Base-by-base conservation (phyloP, 306 rosid species). In the Begonia masoniana region DNA sequence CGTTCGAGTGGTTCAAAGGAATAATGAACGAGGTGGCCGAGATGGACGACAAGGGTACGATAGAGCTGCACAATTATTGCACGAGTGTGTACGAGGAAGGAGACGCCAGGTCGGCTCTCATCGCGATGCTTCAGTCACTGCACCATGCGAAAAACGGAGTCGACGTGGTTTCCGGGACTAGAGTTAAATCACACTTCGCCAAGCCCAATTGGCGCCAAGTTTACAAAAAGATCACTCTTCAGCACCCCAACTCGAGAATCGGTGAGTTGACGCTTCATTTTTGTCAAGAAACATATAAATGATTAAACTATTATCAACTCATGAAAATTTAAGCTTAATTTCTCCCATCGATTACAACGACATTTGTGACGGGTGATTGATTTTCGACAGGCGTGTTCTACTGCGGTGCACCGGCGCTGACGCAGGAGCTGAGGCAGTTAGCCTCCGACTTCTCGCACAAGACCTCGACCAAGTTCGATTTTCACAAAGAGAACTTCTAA, bases 31-130 rank as follows among this genome's bases (percentile, higher is more conserved):
- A 84, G 60, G 81, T 88, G 13, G 87, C 87, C 0, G 95, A 82
- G 55, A 70, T 80, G 13, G 94, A 89, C 21, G 17, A 51, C 16
- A 82, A 89, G 17, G 70, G 76, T 1, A 57, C 80, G 10, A 85
- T 85, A 1, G 95, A 82, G 58, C 85, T 89, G 66, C 94, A 80
- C 51, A 89, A 89, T 61, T 80, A 89, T 21, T 84, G 94, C 67
- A 89, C 94, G 0, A 89, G 89, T 52, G 95, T 82, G 54, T 88
- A 85, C 45, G 95, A 88, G 66, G 95, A 84, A 74, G 97, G 97
- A 14, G 95, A 88, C 61, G 88, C 88, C 52, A 73, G 95, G 17
- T 88, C 97, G 0, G 97, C 93, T 50, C 70, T 79, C 57, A 84
- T 79, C 65, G 78, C 95, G 0, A 88, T 88, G 97, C 97, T 88